Evolutionary conservation across 1,139 yeast species (phyloP).

Genomic region (Pichia sp.): DNA sequence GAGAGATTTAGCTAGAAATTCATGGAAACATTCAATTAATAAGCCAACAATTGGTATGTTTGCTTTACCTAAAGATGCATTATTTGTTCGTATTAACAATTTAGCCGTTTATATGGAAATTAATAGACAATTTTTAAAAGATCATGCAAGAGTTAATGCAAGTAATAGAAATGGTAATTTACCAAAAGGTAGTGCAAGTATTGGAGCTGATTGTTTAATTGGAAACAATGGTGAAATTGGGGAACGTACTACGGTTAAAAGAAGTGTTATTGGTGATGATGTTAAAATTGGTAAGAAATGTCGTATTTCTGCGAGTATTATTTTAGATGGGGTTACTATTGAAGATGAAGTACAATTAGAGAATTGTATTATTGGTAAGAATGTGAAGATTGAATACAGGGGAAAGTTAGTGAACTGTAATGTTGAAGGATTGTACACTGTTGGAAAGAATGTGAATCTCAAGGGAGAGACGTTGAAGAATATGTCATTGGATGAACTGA

Average conservation of each 20-base stretch:
- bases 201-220: constrained; percentile 76
- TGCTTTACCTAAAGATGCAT: constrained; percentile 56
- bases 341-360: constrained; percentile 84
- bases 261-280: constrained; percentile 71
- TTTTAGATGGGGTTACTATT: constrained; percentile 63
- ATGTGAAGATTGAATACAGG: constrained; percentile 55
- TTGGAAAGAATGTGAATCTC: constrained; percentile 53
- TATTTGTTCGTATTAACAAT: constrained; percentile 72
- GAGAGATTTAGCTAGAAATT: constrained; percentile 82
- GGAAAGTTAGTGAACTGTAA: constrained; percentile 68
- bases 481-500: constrained; percentile 42
- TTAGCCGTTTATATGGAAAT: constrained; percentile 84
- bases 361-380: constrained; percentile 78
- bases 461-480: constrained; percentile 82
- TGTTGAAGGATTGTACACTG: constrained; percentile 73
- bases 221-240: constrained; percentile 30
- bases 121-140: constrained; percentile 70
- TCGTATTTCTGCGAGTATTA: constrained; percentile 78
- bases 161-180: constrained; percentile 32
- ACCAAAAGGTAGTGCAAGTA: constrained; percentile 48
- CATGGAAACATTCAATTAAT: constrained; percentile 73
- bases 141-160: constrained; percentile 33
- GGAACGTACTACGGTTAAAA: constrained; percentile 71
- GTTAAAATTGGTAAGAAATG: constrained; percentile 82
- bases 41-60: constrained; percentile 60